These are phyloP conservation scores for Xylaria sp. DNA, from an alignment of 2,329 filamentous ascomycete species.

Conservation along the genomic window DNA sequence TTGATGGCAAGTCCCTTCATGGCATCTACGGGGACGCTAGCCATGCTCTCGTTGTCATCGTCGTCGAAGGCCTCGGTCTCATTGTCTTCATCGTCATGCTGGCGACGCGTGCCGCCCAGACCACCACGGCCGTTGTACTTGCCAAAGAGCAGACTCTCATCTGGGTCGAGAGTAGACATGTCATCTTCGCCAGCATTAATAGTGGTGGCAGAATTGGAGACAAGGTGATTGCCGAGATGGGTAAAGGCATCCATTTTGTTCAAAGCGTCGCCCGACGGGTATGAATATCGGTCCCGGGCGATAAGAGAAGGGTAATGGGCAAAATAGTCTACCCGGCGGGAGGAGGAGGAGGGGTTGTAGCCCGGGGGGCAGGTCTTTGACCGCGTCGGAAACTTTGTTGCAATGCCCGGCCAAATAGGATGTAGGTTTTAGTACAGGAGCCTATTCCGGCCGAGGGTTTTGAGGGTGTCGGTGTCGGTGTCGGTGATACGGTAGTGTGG, in stretches of 20 bases:
- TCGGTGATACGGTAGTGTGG: slow-evolving; percentile 1
- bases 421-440: slow-evolving; percentile 5
- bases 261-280: slow-evolving; percentile 45
- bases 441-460: slow-evolving; percentile 2
- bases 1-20: slow-evolving; percentile 71
- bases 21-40: slow-evolving; percentile 82
- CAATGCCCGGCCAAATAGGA: neutral
- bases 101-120: slow-evolving; percentile 61
- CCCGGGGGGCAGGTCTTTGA: neutral
- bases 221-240: slow-evolving; percentile 85
- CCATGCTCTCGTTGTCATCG: slow-evolving; percentile 79
- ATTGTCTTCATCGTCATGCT: slow-evolving; percentile 83
- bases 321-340: neutral
- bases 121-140: slow-evolving; percentile 70
- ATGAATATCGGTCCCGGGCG: slow-evolving; percentile 32
- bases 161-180: slow-evolving; percentile 74
- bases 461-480: neutral
- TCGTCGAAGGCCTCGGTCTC: slow-evolving; percentile 85
- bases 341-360: neutral
- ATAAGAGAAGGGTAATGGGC: neutral
- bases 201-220: slow-evolving; percentile 83
- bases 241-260: slow-evolving; percentile 88
- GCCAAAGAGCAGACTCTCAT: slow-evolving; percentile 83
- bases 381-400: neutral
- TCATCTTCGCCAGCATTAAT: slow-evolving; percentile 89